Conservation (phyloP, 805 yeast species). For the Starmerella sirachaensis region DNA sequence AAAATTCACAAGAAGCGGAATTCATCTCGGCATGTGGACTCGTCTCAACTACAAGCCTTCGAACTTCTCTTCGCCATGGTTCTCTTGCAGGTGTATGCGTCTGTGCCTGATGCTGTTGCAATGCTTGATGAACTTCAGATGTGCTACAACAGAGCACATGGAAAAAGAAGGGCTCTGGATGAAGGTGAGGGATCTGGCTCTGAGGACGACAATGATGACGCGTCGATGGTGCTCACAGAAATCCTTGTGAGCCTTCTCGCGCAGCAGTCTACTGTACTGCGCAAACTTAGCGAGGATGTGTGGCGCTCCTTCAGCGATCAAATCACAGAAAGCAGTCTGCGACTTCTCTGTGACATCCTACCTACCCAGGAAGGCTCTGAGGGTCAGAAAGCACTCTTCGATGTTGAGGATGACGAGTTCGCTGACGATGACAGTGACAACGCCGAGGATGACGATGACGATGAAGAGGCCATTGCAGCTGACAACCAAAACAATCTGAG, state of each 20-base stretch:
- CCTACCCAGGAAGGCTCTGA: conserved; percentile 62
- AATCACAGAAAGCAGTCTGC: conserved; percentile 36
- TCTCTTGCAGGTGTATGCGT: conserved; percentile 62
- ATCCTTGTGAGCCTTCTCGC: conserved; percentile 46
- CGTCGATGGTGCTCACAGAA: conserved; percentile 43
- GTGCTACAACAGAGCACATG: conserved; percentile 40
- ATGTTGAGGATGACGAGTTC: conserved; percentile 42
- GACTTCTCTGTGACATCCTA: conserved; percentile 43
- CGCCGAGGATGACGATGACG: conserved; percentile 32
- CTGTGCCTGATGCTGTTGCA: conserved; percentile 58
- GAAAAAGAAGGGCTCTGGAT: conserved; percentile 27
- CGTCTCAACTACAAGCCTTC: conserved; percentile 46
- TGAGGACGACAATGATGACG: conserved; percentile 32
- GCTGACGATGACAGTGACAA: conserved; percentile 30
- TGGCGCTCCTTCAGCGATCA: conserved; percentile 46
- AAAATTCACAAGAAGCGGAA: conserved; percentile 32
- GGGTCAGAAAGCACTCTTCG: conserved; percentile 69
- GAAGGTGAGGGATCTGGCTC: conserved; percentile 29
- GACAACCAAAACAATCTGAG: conserved; percentile 20
- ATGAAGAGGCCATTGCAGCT: conserved; percentile 28
- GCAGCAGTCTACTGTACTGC: conserved; percentile 45
- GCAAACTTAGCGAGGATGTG: conserved; percentile 43
- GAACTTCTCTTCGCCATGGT: conserved; percentile 69
- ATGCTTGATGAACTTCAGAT: conserved; percentile 60
- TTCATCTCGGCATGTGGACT: conserved; percentile 29